Evolutionary conservation across 495 filamentous ascomycete genomes (phyloP).

Genomic region (Daldinia grandis): DNA sequence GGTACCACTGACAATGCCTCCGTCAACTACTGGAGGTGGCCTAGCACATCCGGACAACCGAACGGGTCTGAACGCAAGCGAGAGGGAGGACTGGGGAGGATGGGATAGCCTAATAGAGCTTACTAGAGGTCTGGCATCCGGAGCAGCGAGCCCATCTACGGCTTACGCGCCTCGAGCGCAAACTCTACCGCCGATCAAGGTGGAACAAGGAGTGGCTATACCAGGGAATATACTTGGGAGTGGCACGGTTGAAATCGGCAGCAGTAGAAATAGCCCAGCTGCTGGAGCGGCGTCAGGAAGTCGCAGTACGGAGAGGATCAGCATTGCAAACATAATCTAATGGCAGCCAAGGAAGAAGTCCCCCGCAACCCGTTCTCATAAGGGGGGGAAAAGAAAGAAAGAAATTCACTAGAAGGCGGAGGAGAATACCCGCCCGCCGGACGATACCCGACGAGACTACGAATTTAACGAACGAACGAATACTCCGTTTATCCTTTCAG

Average conservation of each 20-base stretch:
- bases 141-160: constrained; percentile 33
- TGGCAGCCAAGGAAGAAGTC: background rate
- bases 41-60: constrained; percentile 40
- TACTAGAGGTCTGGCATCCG: constrained; percentile 42
- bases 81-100: constrained; percentile 65
- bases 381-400: background rate
- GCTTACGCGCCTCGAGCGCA: constrained; percentile 35
- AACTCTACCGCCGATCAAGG: constrained; percentile 45
- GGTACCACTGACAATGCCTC: constrained; percentile 31
- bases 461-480: constrained; percentile 39
- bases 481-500: constrained; percentile 35
- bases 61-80: constrained; percentile 54
- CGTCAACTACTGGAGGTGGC: constrained; percentile 32
- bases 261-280: constrained; percentile 48
- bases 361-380: background rate
- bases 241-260: constrained; percentile 48
- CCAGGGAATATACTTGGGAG: constrained; percentile 44
- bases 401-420: background rate
- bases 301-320: constrained; percentile 67
- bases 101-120: constrained; percentile 59
- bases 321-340: constrained; percentile 82
- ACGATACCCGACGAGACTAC: constrained; percentile 35
- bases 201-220: constrained; percentile 45
- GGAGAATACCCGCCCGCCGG: constrained; percentile 19
- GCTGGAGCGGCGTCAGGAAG: constrained; percentile 49